Conservation (phyloP, 495 filamentous ascomycete genomes). For the Durotheca rogersii region DNA sequence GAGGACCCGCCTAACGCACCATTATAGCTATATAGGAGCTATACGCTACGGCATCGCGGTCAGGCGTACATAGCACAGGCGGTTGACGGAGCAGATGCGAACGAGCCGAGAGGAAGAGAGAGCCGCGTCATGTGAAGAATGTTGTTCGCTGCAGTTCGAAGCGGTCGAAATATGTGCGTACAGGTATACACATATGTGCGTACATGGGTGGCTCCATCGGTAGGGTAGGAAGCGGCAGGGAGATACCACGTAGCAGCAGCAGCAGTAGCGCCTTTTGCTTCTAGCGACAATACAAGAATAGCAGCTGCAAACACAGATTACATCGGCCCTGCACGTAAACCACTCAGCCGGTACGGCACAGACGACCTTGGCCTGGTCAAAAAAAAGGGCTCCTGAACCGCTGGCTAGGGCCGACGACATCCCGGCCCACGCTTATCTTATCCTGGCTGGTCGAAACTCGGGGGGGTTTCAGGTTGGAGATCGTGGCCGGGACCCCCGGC, state of each 20-base stretch:
- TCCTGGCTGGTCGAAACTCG: constrained; percentile 36
- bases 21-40: too few species aligned
- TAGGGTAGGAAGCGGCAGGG: neutral
- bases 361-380: constrained; percentile 8
- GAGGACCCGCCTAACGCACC: too few species aligned
- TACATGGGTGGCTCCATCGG: neutral
- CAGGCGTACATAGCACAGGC: neutral
- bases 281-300: too few species aligned
- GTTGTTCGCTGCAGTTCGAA: too few species aligned
- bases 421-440: constrained; percentile 21
- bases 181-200: too few species aligned
- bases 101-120: too few species aligned
- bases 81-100: too few species aligned
- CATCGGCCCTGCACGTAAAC: constrained; percentile 22
- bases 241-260: too few species aligned
- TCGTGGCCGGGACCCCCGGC: constrained; percentile 27
- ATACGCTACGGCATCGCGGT: neutral
- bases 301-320: constrained; percentile 2
- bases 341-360: constrained; percentile 26
- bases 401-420: too few species aligned
- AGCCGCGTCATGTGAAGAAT: too few species aligned
- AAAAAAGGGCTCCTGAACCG: constrained; percentile 16
- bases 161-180: too few species aligned
- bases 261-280: too few species aligned
- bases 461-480: constrained; percentile 38